Evolutionary conservation across 2,329 filamentous ascomycete species (phyloP).

Genomic region (Aquanectria penicillioides): DNA sequence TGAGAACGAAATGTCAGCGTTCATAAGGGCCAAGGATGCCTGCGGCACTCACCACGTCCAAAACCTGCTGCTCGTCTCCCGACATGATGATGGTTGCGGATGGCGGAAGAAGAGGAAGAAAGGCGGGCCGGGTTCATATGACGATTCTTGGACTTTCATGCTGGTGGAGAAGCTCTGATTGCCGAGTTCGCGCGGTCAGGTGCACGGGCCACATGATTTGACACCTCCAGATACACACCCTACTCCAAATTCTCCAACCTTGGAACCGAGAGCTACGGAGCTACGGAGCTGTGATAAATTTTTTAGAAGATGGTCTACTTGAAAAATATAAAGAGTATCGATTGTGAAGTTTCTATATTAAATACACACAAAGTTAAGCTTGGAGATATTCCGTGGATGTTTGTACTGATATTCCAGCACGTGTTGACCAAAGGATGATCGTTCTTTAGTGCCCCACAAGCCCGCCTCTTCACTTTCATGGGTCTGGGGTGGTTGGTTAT

Average conservation of each 20-base stretch:
- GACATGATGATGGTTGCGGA: constrained; percentile 67
- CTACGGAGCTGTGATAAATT: no score
- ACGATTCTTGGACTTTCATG: constrained; percentile 41
- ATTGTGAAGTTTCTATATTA: no score
- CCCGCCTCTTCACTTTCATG: no score
- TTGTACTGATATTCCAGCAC: no score
- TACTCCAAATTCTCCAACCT: constrained; percentile 16
- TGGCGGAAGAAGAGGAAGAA: constrained; percentile 36
- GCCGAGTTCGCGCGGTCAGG: constrained; percentile 33
- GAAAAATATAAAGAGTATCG: no score
- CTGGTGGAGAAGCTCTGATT: constrained; percentile 40
- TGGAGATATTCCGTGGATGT: no score
- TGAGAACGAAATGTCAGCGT: constrained; percentile 12
- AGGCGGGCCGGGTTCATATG: constrained; percentile 41
- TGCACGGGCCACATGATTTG: constrained; percentile 37
- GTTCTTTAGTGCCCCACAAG: no score
- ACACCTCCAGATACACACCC: constrained; percentile 5
- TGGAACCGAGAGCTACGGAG: neutral
- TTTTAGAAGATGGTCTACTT: neutral
- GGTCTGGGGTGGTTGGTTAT: no score
- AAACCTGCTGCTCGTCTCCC: constrained; percentile 80
- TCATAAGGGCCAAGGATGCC: neutral
- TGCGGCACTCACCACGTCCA: constrained; percentile 72
- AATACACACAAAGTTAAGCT: no score
- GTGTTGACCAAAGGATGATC: no score